Evolutionary conservation across 148 eudicot genomes (phyloP), one percentile per base, ranked within the genome.

Genomic region (Vaccinium corymbosum): DNA sequence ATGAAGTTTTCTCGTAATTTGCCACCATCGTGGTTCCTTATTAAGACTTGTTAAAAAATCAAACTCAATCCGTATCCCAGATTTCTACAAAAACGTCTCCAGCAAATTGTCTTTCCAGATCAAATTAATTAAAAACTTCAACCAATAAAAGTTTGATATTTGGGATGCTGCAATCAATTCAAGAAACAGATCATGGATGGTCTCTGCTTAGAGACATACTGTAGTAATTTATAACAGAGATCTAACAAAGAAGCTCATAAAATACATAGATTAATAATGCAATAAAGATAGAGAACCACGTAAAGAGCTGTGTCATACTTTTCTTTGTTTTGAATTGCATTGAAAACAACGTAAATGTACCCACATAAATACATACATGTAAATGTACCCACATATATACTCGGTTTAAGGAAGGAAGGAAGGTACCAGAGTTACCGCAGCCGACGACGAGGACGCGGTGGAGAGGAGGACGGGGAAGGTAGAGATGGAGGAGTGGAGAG

Each of bases 381-480:
- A 35, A n/a, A n/a, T n/a, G n/a, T n/a, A n/a, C n/a, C n/a, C n/a
- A n/a, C 2, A 1, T 35, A 35, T 35, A 35, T 35, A 35, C 46
- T 42, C 42, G 46, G 46, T 0, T 3, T 38, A 38, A 38, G 42
- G 42, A 3, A 38, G 42, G 42, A 0, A 32, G 25, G 59, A 53
- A 46, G 6, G 4, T 78, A 93, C 98, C 92, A n/a, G 98, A 93
- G 85, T 93, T 95, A 46, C 98, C 97, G 62, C 92, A 93, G 6
- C 98, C 97, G 29, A 91, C 90, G 81, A 91, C 92, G 79, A 93
- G 97, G 76, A 90, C 27, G 6, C 87, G 91, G 56, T 84, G 86
- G 81, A 84, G 85, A n/a, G 64, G 88, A 76, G 91, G 90, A 66
- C 16, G 72, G 53, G 72, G 35, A 42, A 91, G 17, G 83, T 93